phyloP scores from a whole-genome alignment of 192 early-diverging fungal genomes.

The Phlyctochytrium arcticum region DNA sequence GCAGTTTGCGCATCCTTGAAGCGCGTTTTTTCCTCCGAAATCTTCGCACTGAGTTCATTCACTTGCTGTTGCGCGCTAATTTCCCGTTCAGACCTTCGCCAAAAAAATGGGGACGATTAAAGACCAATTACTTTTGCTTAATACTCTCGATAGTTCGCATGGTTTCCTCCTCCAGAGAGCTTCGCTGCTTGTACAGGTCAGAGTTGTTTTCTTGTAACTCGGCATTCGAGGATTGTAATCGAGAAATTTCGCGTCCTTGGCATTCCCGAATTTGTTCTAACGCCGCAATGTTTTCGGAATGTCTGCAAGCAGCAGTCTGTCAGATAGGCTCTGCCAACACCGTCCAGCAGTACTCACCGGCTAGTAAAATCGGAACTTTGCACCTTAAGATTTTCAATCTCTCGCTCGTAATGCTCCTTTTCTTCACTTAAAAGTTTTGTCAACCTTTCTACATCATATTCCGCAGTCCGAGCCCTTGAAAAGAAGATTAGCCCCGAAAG shows the following conservation, averaged over 20 bases:
- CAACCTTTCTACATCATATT: neutral
- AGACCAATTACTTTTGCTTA: neutral
- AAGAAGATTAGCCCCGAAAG: neutral
- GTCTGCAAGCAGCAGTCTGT: neutral
- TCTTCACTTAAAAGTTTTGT: neutral
- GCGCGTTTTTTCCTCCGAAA: no score
- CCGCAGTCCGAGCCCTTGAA: neutral
- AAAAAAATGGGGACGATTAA: no score
- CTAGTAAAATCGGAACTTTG: neutral
- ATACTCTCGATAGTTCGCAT: neutral
- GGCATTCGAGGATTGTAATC: neutral
- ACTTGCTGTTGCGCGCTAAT: no score
- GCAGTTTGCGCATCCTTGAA: no score
- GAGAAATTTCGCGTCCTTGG: conserved; percentile 9
- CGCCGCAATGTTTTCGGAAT: conserved; percentile 18
- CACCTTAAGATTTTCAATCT: neutral
- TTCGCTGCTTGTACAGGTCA: neutral
- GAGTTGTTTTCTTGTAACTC: neutral
- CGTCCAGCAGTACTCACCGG: neutral
- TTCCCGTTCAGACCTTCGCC: no score
- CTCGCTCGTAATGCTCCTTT: neutral
- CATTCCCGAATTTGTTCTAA: conserved; percentile 21
- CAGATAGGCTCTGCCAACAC: neutral
- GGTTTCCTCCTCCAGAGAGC: neutral
- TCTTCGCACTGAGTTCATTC: no score